Evolutionary conservation across 495 filamentous ascomycete species (phyloP).

Genomic region (Cryomyces antarcticus): DNA sequence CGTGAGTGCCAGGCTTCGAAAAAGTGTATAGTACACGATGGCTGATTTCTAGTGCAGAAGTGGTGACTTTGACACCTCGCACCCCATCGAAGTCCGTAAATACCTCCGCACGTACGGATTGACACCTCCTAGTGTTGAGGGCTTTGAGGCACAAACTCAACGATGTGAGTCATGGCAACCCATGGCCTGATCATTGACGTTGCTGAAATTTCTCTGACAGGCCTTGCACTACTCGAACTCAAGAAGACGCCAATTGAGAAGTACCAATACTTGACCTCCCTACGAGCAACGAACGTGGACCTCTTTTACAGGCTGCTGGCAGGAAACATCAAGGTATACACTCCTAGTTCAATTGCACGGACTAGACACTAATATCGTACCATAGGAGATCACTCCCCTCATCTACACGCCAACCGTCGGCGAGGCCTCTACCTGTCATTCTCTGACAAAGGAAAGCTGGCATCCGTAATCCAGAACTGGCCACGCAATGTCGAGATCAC

Average conservation of each 20-base stretch:
- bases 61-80: conserved; percentile 36
- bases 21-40: neutral
- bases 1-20: neutral
- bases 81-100: conserved; percentile 42
- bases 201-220: conserved; percentile 12
- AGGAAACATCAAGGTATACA: conserved; percentile 55
- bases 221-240: conserved; percentile 50
- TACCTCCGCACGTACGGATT: conserved; percentile 52
- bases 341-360: neutral
- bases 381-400: conserved; percentile 65
- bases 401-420: conserved; percentile 97
- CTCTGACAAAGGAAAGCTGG: conserved; percentile 68
- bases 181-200: no score
- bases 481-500: conserved; percentile 85
- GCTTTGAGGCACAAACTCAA: conserved; percentile 44
- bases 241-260: conserved; percentile 75
- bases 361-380: neutral
- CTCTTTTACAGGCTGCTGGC: conserved; percentile 89
- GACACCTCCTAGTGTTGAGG: conserved; percentile 49
- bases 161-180: conserved; percentile 29
- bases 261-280: conserved; percentile 75
- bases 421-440: conserved; percentile 81
- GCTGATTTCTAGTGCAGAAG: conserved; percentile 9
- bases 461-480: conserved; percentile 75
- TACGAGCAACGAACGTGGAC: conserved; percentile 77